Base-by-base conservation (phyloP, 345 rosid species). In the Kernera saxatilis region DNA sequence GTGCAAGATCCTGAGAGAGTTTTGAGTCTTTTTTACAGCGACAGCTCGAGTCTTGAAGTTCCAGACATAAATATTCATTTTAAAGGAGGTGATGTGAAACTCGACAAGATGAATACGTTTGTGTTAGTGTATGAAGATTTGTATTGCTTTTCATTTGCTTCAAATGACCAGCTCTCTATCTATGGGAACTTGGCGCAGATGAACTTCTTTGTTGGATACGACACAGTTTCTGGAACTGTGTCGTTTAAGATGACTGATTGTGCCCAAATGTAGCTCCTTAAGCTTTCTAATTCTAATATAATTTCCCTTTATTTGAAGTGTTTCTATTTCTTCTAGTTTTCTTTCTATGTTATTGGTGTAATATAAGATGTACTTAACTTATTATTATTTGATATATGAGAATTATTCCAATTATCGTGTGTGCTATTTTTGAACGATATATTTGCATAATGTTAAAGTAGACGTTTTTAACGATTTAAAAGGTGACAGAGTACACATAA, bases 221-320 rank as follows among this genome's bases (percentile, higher is more conserved):
- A 89, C 15, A 13, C 43, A 4, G 59, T 44, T 27, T 8, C 19
- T 17, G n/a, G 40, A 45, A 75, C 67, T 1, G 58, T 87, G 33
- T 85, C 88, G 0, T 81, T 88, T 36, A 80, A 81, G 73, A 78
- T 33, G 8, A 57, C 83, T 8, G 83, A 86, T 27, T 86, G 87
- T 56, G 19, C 30, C 4, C 6, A 30, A 0, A 45, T 46, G 43
- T 30, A 63, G 21, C 19, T 45, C 14, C 21, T n/a, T 18, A 63
- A 30, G 2, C 29, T 0, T 6, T 51, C 5, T n/a, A n/a, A n/a
- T 25, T 25, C 9, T 26, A 23, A 43, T 15, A 1, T 43, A 43
- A 43, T 43, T 6, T 43, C 19, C 8, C 5, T 43, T 15, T 15
- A 15, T 2, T 2, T 2, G 18, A 17, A 43, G 1, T 43, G 8